Conservation (phyloP, 139 green algal species). For the Medakamo hakoo region DNA sequence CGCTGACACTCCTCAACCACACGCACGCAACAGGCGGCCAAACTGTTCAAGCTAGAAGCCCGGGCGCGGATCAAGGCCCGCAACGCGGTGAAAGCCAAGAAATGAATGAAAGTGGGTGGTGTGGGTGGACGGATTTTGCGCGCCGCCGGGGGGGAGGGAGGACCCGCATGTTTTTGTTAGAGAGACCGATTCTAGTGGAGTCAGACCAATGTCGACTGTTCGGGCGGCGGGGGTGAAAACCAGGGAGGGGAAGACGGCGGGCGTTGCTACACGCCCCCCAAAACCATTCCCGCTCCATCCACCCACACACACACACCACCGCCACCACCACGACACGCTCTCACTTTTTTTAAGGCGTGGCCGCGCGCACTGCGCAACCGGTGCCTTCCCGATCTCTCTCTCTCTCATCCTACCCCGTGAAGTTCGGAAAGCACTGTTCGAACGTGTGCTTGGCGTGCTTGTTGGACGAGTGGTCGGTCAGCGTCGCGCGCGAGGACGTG, state of each 20-base stretch:
- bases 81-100: background rate
- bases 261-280: too few species aligned
- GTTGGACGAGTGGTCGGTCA: constrained; percentile 37
- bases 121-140: too few species aligned
- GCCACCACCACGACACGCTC: too few species aligned
- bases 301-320: too few species aligned
- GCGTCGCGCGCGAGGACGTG: constrained; percentile 23
- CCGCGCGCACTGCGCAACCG: background rate
- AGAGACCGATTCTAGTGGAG: too few species aligned
- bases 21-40: too few species aligned
- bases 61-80: background rate
- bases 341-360: too few species aligned
- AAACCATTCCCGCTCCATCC: too few species aligned
- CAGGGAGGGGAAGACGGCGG: too few species aligned
- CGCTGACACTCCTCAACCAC: too few species aligned
- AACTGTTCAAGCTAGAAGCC: background rate
- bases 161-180: background rate
- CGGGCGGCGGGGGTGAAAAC: background rate
- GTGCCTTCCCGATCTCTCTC: background rate
- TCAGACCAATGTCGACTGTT: too few species aligned
- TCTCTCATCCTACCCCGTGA: background rate
- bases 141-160: too few species aligned
- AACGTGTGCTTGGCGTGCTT: constrained; percentile 35
- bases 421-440: constrained; percentile 5
- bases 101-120: background rate